Conservation (phyloP, 305 asterid genomes). For the Andrographis paniculata region DNA sequence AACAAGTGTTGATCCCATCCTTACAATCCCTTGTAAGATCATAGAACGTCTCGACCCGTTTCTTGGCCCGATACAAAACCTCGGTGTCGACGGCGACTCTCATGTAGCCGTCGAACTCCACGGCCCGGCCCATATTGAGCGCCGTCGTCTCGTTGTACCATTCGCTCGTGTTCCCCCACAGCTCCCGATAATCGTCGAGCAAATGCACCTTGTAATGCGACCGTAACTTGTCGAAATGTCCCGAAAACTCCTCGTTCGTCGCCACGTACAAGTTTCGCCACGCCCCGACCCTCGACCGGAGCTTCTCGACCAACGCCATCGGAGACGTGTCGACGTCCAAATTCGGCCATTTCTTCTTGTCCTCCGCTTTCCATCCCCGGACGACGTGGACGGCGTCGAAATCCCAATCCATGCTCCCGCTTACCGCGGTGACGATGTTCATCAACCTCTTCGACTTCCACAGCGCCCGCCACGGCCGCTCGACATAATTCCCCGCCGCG, state of each 20-base stretch:
- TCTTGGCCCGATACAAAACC: constrained; percentile 75
- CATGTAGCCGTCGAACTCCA: constrained; percentile 89
- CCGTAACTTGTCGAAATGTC: constrained; percentile 82
- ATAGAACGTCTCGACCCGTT: constrained; percentile 78
- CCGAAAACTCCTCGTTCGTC: constrained; percentile 75
- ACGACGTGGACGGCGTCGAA: constrained; percentile 86
- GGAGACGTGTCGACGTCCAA: constrained; percentile 85
- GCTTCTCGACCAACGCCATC: constrained; percentile 52
- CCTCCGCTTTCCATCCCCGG: constrained; percentile 70
- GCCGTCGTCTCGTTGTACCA: constrained; percentile 78
- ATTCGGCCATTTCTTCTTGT: constrained; percentile 71
- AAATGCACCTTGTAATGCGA: constrained; percentile 80
- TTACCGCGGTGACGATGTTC: constrained; percentile 83
- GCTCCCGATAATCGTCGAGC: constrained; percentile 65
- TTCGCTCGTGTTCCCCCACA: constrained; percentile 87
- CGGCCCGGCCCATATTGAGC: constrained; percentile 52
- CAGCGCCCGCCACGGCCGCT: constrained; percentile 75
- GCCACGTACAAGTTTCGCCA: constrained; percentile 86
- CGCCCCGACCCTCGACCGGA: constrained; percentile 45
- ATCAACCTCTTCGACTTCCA: constrained; percentile 92
- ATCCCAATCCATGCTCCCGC: constrained; percentile 99
- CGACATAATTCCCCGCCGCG: constrained; percentile 55
- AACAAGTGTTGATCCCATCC: constrained; percentile 83
- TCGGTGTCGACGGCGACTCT: constrained; percentile 97
- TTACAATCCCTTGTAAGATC: constrained; percentile 85